Base-by-base conservation (phyloP, 202 grass and related monocot genomes). In the Setaria viridis region DNA sequence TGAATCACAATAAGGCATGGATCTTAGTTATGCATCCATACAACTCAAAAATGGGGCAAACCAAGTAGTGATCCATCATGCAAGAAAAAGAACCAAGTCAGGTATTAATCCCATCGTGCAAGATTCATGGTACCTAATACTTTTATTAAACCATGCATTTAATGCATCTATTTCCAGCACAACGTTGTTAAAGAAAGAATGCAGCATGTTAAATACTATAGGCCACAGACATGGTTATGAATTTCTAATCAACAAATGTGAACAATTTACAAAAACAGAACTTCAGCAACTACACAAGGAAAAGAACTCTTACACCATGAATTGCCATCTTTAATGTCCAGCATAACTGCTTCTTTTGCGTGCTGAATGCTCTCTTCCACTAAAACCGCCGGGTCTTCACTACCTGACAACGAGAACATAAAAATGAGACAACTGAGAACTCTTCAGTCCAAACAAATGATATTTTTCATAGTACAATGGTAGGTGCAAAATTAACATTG, bases 271-370 rank as follows among this genome's bases (percentile, higher is more conserved):
- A 17, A 47, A 84, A 55, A 72, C 19, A 56, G 14, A 73, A 79
- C n/a, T 79, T 64, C 33, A 33, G 13, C 50, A 70, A 70, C 50
- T 71, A 78, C 42, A 74, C 72, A 89, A 77, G 65, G 21, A 46
- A 58, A 88, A 77, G 45, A 65, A 95, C 48, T 87, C 91, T 82
- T 98, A 98, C 95, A 98, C 95, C 95, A 98, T 45, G 93, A 98
- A 91, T 98, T 91, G 67, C 95, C 95, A 84, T 98, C 95, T 86
- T 85, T 94, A 79, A 98, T 94, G 79, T 98, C 95, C 78, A 98
- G 70, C 84, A 94, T 82, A 80, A 95, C 89, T 79, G 93, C 95
- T 91, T 98, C 93, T 91, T 93, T 98, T 84, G 91, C 95, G 47
- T 98, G 93, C 74, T 86, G 91, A 87, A 98, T 95, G 86, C 95